Conservation (phyloP, 2,329 filamentous ascomycete species). For the Pseudocercospora fuligena region DNA sequence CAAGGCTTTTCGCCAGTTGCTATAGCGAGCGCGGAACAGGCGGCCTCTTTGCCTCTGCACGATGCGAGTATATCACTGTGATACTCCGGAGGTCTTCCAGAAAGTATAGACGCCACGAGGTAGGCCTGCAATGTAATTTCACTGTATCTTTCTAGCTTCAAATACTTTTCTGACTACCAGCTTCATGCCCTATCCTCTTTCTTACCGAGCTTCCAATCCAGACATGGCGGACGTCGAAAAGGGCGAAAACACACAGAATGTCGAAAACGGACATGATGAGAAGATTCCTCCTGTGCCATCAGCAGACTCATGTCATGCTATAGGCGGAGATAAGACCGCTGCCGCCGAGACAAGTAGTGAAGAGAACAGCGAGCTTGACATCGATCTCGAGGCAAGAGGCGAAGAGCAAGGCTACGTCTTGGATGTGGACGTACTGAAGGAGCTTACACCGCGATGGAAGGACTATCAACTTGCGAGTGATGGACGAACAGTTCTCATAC, state of each 20-base stretch:
- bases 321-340: neutral
- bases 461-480: slow-evolving; percentile 43
- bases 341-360: neutral
- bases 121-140: slow-evolving; percentile 6
- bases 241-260: neutral
- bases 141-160: neutral
- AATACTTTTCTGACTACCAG: neutral
- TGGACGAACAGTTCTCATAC: slow-evolving; percentile 31
- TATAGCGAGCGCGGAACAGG: slow-evolving; percentile 1
- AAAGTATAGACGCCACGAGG: neutral
- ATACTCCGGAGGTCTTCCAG: neutral
- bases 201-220: neutral
- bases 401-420: slow-evolving; percentile 43
- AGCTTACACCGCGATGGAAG: slow-evolving; percentile 45
- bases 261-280: neutral
- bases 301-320: neutral
- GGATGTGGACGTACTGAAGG: slow-evolving; percentile 37
- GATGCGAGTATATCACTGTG: neutral
- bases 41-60: neutral
- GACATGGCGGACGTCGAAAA: slow-evolving; percentile 3
- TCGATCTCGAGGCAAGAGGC: slow-evolving; percentile 30
- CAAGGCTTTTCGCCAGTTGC: neutral
- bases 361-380: slow-evolving; percentile 18
- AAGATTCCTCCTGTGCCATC: neutral
- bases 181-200: slow-evolving; percentile 9